Conservation (phyloP, 129 eudicot genomes). For the Artemisia annua region DNA sequence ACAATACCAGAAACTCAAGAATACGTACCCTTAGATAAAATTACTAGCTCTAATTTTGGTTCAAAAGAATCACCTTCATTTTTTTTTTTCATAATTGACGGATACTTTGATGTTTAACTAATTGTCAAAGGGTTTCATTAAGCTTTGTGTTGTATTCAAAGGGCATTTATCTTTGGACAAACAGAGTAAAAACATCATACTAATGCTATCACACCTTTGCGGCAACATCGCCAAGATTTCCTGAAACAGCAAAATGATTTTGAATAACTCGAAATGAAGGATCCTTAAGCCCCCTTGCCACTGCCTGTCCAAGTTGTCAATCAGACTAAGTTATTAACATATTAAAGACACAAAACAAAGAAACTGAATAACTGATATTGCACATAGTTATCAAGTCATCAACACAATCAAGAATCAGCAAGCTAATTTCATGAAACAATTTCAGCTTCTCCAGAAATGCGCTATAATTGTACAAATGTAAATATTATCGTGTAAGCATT, state of each 20-base stretch:
- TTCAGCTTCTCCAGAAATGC: too few species aligned
- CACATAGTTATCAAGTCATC: slow-evolving; percentile 1
- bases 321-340: background rate
- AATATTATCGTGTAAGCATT: too few species aligned
- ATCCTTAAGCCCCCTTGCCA: slow-evolving; percentile 97
- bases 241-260: slow-evolving; percentile 85
- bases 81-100: background rate
- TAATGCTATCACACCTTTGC: slow-evolving; percentile 70
- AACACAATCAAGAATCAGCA: background rate
- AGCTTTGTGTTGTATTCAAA: background rate
- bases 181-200: slow-evolving; percentile 3
- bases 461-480: too few species aligned
- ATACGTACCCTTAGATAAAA: background rate
- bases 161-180: slow-evolving; percentile 7
- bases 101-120: background rate
- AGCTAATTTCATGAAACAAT: slow-evolving; percentile 6
- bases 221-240: slow-evolving; percentile 93
- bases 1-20: background rate
- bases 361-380: background rate
- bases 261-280: slow-evolving; percentile 97
- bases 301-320: slow-evolving; percentile 60
- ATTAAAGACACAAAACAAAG: background rate
- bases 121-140: background rate
- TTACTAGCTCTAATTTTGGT: background rate
- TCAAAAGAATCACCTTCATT: background rate